These are phyloP conservation scores for Geranium brycei DNA, from an alignment of 345 rosid genomes.

Conservation along the genomic window DNA sequence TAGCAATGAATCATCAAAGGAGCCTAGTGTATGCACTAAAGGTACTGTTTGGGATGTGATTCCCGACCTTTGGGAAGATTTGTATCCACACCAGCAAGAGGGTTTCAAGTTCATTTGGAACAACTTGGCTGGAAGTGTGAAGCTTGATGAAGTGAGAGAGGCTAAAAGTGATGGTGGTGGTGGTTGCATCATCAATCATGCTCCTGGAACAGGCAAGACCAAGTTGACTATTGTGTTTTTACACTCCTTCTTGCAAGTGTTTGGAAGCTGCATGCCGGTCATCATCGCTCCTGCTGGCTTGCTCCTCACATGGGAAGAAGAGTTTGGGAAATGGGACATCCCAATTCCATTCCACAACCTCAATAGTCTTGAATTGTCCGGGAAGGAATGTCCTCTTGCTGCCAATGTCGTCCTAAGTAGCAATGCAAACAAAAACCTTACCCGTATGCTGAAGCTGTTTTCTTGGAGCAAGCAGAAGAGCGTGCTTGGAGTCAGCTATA, in stretches of 20 bases:
- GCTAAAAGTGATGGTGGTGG: constrained; percentile 14
- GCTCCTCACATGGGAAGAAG: constrained; percentile 80
- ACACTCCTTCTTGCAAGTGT: constrained; percentile 33
- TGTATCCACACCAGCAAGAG: constrained; percentile 64
- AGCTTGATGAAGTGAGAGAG: constrained; percentile 29
- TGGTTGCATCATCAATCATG: constrained; percentile 77
- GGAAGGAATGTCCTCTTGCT: constrained; percentile 29
- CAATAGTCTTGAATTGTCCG: constrained; percentile 31
- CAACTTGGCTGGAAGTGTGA: constrained; percentile 47
- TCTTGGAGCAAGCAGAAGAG: constrained; percentile 50
- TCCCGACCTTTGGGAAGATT: constrained; percentile 32
- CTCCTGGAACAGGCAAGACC: constrained; percentile 85
- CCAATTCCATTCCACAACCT: constrained; percentile 46
- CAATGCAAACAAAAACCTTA: constrained; percentile 1
- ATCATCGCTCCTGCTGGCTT: constrained; percentile 60
- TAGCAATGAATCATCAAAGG: neutral
- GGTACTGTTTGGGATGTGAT: constrained; percentile 65
- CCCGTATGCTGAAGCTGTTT: constrained; percentile 42
- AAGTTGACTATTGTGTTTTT: constrained; percentile 56
- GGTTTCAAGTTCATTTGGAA: constrained; percentile 80
- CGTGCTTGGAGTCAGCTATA: constrained; percentile 50
- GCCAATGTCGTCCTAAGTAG: constrained; percentile 9
- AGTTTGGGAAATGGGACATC: constrained; percentile 54
- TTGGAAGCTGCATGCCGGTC: constrained; percentile 45
- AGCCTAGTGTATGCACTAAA: neutral